Base-by-base conservation (phyloP, 202 grass and related monocot species). In the Carex arenaria region DNA sequence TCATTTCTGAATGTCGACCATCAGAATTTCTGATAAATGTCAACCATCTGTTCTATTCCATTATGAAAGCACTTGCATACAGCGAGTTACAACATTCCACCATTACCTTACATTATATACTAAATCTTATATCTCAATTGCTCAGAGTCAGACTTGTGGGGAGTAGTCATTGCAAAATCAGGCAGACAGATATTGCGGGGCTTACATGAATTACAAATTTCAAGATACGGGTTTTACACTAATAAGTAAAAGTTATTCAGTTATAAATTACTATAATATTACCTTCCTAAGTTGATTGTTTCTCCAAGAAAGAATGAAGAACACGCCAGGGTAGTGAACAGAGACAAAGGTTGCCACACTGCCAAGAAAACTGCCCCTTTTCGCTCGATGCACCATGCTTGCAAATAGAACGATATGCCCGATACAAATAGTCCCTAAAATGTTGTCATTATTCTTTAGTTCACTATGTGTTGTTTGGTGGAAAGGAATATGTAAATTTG, bases 341-440 rank as follows among this genome's bases (percentile, higher is more conserved):
- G 87, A 14, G 76, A 89, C 64, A 96, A 79, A 11, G 93, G 93
- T 20, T 88, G 88, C 20, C 87, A 95, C 82, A 91, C 90, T 85
- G 89, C 89, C n/a, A 93, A 52, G 85, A 95, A 92, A 66, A 95
- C 90, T 0, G 93, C 86, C 0, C 93, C 93, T 4, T 72, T 66
- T 72, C 76, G 75, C 80, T 95, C 93, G 60, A 95, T 89, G 84
- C 93, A 95, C 93, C 93, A 95, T 54, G 90, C 85, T 87, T 92
- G 90, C 28, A 95, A 86, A 87, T 95, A 92, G 88, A 90, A 95
- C 1, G 93, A 85, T 72, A 95, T 76, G 5, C 90, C 90, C 0
- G 85, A 89, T 23, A 89, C 87, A 38, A 88, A 80, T 10, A 96
- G 31, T 0, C 93, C 93, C 78, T 90, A 81, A 42, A n/a, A 51